phyloP scores from a whole-genome alignment of 768 basidiomycete genomes.

The Clavaria fumosa region DNA sequence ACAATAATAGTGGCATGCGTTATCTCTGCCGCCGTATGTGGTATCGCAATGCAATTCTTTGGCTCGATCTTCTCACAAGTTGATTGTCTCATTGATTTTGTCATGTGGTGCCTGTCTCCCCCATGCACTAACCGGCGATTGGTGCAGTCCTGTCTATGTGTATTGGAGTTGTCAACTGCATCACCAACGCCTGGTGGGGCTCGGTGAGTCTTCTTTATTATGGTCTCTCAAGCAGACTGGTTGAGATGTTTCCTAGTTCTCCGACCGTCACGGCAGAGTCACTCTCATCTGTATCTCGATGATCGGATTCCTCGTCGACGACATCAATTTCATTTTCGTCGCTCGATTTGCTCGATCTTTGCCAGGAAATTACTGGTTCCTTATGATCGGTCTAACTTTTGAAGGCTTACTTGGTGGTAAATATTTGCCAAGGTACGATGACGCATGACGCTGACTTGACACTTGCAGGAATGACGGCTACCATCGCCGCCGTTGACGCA shows the following conservation, averaged over 20 bases:
- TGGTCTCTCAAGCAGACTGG: constrained; percentile 2
- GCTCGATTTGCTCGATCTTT: constrained; percentile 38
- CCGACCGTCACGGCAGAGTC: constrained; percentile 65
- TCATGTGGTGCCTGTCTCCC: constrained; percentile 1
- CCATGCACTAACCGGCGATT: not conserved
- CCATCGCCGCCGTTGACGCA: constrained; percentile 38
- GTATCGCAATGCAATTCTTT: not conserved
- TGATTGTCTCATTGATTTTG: constrained; percentile 7
- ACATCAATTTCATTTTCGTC: constrained; percentile 54
- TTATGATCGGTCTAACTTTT: constrained; percentile 45
- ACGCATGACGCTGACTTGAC: too few species aligned
- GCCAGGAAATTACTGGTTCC: constrained; percentile 75
- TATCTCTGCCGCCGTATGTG: not conserved
- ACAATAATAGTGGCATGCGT: not conserved
- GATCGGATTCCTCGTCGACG: constrained; percentile 43
- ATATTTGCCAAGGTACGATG: too few species aligned
- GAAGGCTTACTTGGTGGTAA: constrained; percentile 64
- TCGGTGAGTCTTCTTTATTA: constrained; percentile 30
- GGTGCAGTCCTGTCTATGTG: constrained; percentile 41
- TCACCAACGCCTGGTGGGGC: constrained; percentile 83
- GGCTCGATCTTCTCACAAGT: not conserved
- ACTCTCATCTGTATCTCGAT: constrained; percentile 45
- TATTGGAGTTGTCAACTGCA: constrained; percentile 57
- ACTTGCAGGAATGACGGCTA: constrained; percentile 41
- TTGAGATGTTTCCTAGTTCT: constrained; percentile 30